Conservation (phyloP, 2,329 filamentous ascomycete genomes). For the Septoria petroselini region DNA sequence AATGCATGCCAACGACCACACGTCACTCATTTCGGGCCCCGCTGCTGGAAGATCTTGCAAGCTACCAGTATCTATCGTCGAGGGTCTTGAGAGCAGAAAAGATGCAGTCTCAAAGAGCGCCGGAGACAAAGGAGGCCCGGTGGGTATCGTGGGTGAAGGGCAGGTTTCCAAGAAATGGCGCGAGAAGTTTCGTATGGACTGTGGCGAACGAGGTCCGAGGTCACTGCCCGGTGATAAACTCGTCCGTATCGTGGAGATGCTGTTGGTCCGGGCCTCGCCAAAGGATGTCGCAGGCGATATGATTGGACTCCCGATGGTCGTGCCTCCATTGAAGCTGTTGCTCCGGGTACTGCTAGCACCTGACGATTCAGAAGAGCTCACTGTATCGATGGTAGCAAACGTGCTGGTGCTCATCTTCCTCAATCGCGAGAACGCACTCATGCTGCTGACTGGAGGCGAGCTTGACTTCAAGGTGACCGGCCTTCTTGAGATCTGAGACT, state of each 20-base stretch:
- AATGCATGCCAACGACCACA: slow-evolving; percentile 71
- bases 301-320: slow-evolving; percentile 25
- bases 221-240: slow-evolving; percentile 21
- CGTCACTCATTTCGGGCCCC: slow-evolving; percentile 53
- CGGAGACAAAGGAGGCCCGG: slow-evolving; percentile 16
- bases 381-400: slow-evolving; percentile 25
- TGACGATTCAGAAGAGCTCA: slow-evolving; percentile 35
- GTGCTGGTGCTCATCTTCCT: slow-evolving; percentile 33
- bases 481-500: slow-evolving; percentile 52
- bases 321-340: slow-evolving; percentile 30
- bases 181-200: slow-evolving; percentile 31
- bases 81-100: slow-evolving; percentile 28
- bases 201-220: slow-evolving; percentile 20
- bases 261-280: slow-evolving; percentile 27
- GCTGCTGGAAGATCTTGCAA: slow-evolving; percentile 42
- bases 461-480: slow-evolving; percentile 39
- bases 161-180: slow-evolving; percentile 21
- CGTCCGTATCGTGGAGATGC: slow-evolving; percentile 26
- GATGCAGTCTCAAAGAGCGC: slow-evolving; percentile 15
- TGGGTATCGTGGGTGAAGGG: slow-evolving; percentile 20
- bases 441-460: slow-evolving; percentile 32
- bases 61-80: slow-evolving; percentile 43
- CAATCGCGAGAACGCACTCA: slow-evolving; percentile 31
- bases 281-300: slow-evolving; percentile 23
- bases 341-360: slow-evolving; percentile 32